phyloP scores from a whole-genome alignment of 352 stramenopile genomes.

The Chrysophaeum taylorii region DNA sequence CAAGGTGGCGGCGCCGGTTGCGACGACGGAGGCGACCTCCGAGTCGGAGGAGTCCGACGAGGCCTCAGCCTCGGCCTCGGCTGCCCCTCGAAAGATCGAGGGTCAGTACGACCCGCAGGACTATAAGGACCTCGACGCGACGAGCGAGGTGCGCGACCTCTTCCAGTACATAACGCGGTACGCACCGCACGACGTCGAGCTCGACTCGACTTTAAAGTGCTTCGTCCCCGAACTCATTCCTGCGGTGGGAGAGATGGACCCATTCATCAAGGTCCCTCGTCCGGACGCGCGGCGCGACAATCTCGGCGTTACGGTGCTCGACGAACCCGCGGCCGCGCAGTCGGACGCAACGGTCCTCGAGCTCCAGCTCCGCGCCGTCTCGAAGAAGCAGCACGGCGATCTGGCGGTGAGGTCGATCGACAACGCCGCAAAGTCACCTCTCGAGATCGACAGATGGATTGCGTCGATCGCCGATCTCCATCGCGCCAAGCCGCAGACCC shows the following conservation, averaged over 20 bases:
- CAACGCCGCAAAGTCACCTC: constrained; percentile 75
- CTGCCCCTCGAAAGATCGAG: constrained; percentile 10
- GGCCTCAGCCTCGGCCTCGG: background rate
- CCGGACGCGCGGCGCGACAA: constrained; percentile 72
- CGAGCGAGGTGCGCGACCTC: constrained; percentile 69
- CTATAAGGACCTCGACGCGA: constrained; percentile 71
- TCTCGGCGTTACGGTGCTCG: constrained; percentile 78
- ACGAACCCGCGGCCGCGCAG: constrained; percentile 77
- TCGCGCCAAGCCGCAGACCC: constrained; percentile 72
- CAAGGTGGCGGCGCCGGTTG: constrained; percentile 7
- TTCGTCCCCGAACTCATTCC: constrained; percentile 93
- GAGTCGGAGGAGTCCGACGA: background rate
- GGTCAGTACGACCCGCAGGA: constrained; percentile 68
- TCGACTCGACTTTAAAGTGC: constrained; percentile 85
- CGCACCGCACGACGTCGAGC: constrained; percentile 83
- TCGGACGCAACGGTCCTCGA: constrained; percentile 86
- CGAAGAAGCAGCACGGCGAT: constrained; percentile 79
- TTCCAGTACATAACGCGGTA: constrained; percentile 87
- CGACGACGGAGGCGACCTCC: background rate
- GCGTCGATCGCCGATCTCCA: constrained; percentile 85
- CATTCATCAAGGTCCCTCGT: constrained; percentile 88
- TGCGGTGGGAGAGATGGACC: constrained; percentile 86
- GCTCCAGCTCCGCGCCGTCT: constrained; percentile 79
- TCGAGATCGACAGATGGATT: constrained; percentile 88
- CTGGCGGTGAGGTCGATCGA: constrained; percentile 79